Evolutionary conservation across 1,284 basidiomycete genomes (phyloP).

Genomic region (Boletellus sp.): DNA sequence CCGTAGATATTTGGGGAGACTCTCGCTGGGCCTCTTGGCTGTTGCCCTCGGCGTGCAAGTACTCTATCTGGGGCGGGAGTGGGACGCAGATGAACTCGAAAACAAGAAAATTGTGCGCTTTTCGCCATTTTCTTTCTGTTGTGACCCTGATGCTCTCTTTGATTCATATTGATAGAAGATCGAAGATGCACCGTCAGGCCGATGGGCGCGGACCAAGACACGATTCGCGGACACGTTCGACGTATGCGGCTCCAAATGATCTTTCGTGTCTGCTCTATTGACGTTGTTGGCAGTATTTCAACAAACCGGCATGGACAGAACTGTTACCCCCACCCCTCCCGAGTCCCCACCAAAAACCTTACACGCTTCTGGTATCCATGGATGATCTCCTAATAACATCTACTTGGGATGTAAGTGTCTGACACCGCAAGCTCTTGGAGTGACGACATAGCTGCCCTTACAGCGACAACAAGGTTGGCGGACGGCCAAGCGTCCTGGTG

Average conservation of each 20-base stretch:
- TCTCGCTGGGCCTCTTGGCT: conserved; percentile 49
- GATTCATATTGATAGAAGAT: conserved; percentile 17
- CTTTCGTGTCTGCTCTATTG: neutral
- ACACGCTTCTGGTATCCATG: conserved; percentile 88
- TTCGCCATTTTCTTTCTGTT: too few relatives aligned
- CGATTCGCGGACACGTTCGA: conserved; percentile 63
- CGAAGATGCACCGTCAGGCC: conserved; percentile 54
- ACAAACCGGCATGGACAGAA: conserved; percentile 89
- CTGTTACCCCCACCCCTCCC: conserved; percentile 88
- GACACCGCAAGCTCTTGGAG: neutral
- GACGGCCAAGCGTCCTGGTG: conserved; percentile 91
- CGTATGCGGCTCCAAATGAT: conserved; percentile 38
- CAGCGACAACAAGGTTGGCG: conserved; percentile 86
- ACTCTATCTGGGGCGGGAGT: conserved; percentile 58
- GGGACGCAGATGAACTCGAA: conserved; percentile 55
- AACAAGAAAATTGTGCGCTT: conserved; percentile 23
- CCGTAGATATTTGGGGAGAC: conserved; percentile 52
- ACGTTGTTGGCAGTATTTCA: conserved; percentile 68
- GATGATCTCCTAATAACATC: conserved; percentile 92
- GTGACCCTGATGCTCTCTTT: too few relatives aligned
- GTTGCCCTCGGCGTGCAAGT: conserved; percentile 36
- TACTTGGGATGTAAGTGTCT: conserved; percentile 83
- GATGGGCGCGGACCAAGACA: conserved; percentile 58
- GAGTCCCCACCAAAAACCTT: conserved; percentile 83
- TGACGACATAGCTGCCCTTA: conserved; percentile 1